These are phyloP conservation scores for Vitellaria paradoxa DNA, from an alignment of 179 eudicot genomes.

Conservation along the genomic window DNA sequence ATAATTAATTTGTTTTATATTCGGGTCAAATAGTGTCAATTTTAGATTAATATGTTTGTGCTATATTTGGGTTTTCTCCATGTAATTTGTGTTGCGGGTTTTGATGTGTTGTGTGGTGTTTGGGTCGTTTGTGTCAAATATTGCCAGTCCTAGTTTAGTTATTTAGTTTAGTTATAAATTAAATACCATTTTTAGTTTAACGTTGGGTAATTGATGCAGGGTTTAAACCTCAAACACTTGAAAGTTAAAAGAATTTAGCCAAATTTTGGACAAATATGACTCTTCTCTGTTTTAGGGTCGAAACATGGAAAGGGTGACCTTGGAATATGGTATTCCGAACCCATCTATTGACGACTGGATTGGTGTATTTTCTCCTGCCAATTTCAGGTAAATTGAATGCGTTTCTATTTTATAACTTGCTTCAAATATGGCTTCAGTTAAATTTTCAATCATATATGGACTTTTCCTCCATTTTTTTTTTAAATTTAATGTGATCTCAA, in stretches of 20 bases:
- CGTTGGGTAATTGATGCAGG: neutral
- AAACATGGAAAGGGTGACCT: slow-evolving; percentile 67
- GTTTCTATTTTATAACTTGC: neutral
- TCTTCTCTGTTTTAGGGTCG: slow-evolving; percentile 42
- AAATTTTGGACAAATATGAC: neutral
- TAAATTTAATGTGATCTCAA: neutral
- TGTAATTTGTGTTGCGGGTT: too few species aligned
- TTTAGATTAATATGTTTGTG: too few species aligned
- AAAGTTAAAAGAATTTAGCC: neutral
- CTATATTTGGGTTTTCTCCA: too few species aligned
- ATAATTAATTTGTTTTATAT: too few species aligned
- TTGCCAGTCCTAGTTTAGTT: too few species aligned
- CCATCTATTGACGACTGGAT: slow-evolving; percentile 79
- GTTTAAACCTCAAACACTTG: neutral
- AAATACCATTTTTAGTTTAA: too few species aligned
- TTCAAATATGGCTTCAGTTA: neutral
- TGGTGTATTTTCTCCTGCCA: slow-evolving; percentile 91
- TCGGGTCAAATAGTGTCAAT: too few species aligned
- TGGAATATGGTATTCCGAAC: slow-evolving; percentile 46
- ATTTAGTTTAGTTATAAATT: too few species aligned
- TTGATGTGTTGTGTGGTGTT: too few species aligned
- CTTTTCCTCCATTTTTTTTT: neutral
- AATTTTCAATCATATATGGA: neutral
- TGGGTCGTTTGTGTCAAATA: too few species aligned
- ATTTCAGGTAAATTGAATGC: slow-evolving; percentile 53